Evolutionary conservation across 495 filamentous ascomycete genomes (phyloP).

Genomic region (Xylaria venustula): DNA sequence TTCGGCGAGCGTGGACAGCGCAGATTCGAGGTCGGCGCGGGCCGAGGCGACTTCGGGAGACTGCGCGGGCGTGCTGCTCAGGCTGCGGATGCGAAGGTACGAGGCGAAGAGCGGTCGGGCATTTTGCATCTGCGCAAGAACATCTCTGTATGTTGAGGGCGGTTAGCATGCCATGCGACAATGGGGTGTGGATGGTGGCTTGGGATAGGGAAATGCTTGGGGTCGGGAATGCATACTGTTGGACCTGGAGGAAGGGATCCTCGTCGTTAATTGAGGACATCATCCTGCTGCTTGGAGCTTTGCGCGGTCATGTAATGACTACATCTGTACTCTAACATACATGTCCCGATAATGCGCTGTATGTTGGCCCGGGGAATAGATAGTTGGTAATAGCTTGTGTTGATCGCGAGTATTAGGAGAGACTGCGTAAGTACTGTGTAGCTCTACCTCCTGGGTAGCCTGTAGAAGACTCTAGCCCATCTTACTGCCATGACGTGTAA

Average conservation of each 20-base stretch:
- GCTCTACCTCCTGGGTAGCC: neutral
- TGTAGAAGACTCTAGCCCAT: neutral
- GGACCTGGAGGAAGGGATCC: conserved; percentile 93
- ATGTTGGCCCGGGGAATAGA: too few species aligned
- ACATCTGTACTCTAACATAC: conserved; percentile 18
- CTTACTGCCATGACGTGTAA: conserved; percentile 9
- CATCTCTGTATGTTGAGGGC: conserved; percentile 60
- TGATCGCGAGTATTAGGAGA: too few species aligned
- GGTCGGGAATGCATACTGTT: conserved; percentile 71
- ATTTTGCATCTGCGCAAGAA: conserved; percentile 73
- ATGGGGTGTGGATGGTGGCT: neutral
- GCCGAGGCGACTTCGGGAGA: conserved; percentile 87
- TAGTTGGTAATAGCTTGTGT: too few species aligned
- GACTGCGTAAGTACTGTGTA: too few species aligned
- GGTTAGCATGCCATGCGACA: neutral
- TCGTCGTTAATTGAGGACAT: conserved; percentile 71
- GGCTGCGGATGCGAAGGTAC: conserved; percentile 91
- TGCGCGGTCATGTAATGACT: conserved; percentile 28
- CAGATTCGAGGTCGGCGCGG: conserved; percentile 74
- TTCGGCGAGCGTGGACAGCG: conserved; percentile 72
- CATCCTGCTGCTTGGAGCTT: conserved; percentile 47
- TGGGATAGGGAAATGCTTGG: neutral
- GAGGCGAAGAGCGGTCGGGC: conserved; percentile 87
- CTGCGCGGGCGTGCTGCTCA: conserved; percentile 47
- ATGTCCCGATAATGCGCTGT: neutral